These are phyloP conservation scores for Curvularia eragrostidis DNA, from an alignment of 2,329 filamentous ascomycete species.

Conservation along the genomic window DNA sequence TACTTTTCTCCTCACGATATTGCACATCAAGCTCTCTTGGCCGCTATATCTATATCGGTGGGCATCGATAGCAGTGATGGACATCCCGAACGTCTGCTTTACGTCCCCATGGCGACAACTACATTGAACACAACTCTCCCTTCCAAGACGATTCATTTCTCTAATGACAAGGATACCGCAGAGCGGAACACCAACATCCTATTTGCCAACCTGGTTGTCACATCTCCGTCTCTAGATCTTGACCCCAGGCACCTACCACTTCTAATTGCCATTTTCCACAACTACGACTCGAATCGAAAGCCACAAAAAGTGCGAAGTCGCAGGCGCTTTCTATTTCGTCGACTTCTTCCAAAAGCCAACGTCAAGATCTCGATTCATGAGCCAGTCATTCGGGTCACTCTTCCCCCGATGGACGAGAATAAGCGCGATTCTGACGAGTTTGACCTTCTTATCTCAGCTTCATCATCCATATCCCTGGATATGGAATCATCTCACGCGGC, in stretches of 20 bases:
- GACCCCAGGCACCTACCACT: slow-evolving; percentile 91
- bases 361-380: slow-evolving; percentile 98
- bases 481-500: slow-evolving; percentile 94
- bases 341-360: slow-evolving; percentile 89
- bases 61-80: slow-evolving; percentile 90
- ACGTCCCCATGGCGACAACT: slow-evolving; percentile 96
- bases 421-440: slow-evolving; percentile 76
- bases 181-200: slow-evolving; percentile 95
- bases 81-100: slow-evolving; percentile 84
- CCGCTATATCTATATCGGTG: slow-evolving; percentile 89
- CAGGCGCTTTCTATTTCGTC: slow-evolving; percentile 75
- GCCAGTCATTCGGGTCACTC: slow-evolving; percentile 86
- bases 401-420: slow-evolving; percentile 74
- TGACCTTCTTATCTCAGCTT: slow-evolving; percentile 92
- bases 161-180: slow-evolving; percentile 71
- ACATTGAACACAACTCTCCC: slow-evolving; percentile 92
- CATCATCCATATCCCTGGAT: slow-evolving; percentile 91
- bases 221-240: slow-evolving; percentile 91
- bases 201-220: slow-evolving; percentile 94
- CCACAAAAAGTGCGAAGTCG: slow-evolving; percentile 35
- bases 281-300: slow-evolving; percentile 41
- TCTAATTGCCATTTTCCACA: slow-evolving; percentile 75
- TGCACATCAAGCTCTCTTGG: slow-evolving; percentile 91
- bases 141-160: slow-evolving; percentile 88
- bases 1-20: slow-evolving; percentile 94